Base-by-base conservation (phyloP, 1,139 yeast species). In the Yamadazyma jaroonii region DNA sequence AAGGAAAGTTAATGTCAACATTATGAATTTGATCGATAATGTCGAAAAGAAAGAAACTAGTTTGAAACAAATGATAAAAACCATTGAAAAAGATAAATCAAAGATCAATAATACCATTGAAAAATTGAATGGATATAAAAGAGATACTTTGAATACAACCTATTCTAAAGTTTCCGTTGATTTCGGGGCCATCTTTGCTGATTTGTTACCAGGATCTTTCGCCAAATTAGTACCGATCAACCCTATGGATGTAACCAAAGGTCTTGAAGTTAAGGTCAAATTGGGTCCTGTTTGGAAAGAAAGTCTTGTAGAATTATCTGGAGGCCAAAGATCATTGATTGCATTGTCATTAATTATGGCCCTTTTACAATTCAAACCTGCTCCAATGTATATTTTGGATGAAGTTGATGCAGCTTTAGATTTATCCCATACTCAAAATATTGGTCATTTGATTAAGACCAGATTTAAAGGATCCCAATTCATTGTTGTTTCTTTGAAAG, bases 371-470 rank as follows among this genome's bases (percentile, higher is more conserved):
- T 90, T 87, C 68, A 88, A 89, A 58, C 98, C 98, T 2, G 97
- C 98, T 0, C 98, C 98, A 9, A 87, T 92, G 96, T 92, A 92
- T 57, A 90, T 92, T 51, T 69, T 92, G 42, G 98, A 92, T 62
- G 98, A 92, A 62, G 97, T 92, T 27, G 98, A 92, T 63, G 98
- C 99, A 1, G 99, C 99, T 1, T 74, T 94, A 47, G 99, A 94
- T 68, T 74, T 90, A 46, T 87, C 95, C 38, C 99, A 94, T 59
- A 94, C 99, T 1, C 97, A 94, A 60, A 92, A 92, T 54, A 92
- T 94, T 53, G 99, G 99, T 4, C 96, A 89, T 56, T 71, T 94
- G 56, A 92, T 94, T 60, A 92, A 90, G 63, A 90, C 97, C 0
- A 71, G 96, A 50, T 94, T 94, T 62, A 84, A 86, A 57, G 97